phyloP scores from a whole-genome alignment of 2,329 filamentous ascomycete genomes.

The Botrytis squamosa region DNA sequence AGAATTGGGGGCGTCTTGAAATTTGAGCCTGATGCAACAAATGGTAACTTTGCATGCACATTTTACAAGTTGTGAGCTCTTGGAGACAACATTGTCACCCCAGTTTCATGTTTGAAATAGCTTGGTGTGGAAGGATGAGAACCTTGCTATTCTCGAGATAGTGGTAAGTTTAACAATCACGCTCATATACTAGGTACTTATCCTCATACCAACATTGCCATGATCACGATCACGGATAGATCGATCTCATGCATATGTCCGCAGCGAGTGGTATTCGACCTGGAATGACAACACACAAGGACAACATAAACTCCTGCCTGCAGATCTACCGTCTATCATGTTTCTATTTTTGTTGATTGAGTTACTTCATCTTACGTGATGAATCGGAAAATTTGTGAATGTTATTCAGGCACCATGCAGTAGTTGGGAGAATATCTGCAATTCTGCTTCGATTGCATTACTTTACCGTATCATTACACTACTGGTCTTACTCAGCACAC shows the following conservation, averaged over 20 bases:
- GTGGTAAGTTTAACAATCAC: background rate
- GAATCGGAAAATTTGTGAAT: constrained; percentile 7
- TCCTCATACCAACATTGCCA: constrained; percentile 4
- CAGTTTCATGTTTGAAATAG: constrained; percentile 8
- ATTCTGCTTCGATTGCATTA: background rate
- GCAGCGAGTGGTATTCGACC: background rate
- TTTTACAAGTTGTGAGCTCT: background rate
- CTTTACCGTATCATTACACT: constrained; percentile 6
- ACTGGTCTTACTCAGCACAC: constrained; percentile 21
- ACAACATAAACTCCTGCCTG: constrained; percentile 14
- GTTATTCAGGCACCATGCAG: constrained; percentile 20
- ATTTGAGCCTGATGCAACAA: constrained; percentile 6
- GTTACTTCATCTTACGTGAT: constrained; percentile 22
- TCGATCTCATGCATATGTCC: constrained; percentile 21
- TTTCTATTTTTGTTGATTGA: constrained; percentile 21
- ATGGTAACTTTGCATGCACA: background rate
- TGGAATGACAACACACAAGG: constrained; percentile 10
- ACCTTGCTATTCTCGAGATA: background rate
- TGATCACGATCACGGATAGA: constrained; percentile 15
- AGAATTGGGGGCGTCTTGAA: background rate
- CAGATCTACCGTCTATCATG: constrained; percentile 10
- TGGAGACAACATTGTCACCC: background rate
- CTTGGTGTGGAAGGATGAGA: background rate
- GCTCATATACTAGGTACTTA: background rate
- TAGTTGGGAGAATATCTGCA: constrained; percentile 1